These are phyloP conservation scores for Kodamaea anthophila DNA, from an alignment of 1,139 yeast species.

Conservation along the genomic window DNA sequence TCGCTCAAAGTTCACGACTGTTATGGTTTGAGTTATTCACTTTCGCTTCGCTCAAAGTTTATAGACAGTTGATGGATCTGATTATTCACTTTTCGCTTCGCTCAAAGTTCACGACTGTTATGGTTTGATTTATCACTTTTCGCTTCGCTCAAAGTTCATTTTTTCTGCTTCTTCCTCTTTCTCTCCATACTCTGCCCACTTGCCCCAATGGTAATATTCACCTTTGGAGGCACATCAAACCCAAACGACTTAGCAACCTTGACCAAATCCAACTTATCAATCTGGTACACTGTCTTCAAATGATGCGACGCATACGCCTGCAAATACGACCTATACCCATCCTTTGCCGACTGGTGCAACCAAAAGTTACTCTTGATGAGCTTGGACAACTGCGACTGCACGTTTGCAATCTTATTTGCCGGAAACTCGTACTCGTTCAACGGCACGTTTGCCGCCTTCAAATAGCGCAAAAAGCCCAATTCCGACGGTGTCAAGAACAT, in stretches of 20 bases:
- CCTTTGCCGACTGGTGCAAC: constrained; percentile 93
- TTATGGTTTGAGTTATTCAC: too few species aligned
- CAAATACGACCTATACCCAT: constrained; percentile 91
- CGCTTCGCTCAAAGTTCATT: constrained; percentile 3
- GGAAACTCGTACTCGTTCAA: constrained; percentile 97
- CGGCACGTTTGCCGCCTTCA: constrained; percentile 96
- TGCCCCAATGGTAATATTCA: constrained; percentile 90
- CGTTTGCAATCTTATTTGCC: constrained; percentile 85
- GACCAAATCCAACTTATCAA: constrained; percentile 86
- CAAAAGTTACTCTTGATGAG: constrained; percentile 87
- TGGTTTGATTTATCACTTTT: too few species aligned
- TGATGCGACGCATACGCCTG: constrained; percentile 98
- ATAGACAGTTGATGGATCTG: too few species aligned
- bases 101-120: too few species aligned
- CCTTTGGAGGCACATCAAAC: constrained; percentile 93
- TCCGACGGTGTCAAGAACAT: constrained; percentile 95
- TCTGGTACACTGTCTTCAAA: constrained; percentile 90
- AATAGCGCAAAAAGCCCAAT: constrained; percentile 86
- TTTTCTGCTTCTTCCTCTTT: constrained; percentile 45
- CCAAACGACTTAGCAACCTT: constrained; percentile 96
- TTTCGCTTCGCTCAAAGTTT: too few species aligned
- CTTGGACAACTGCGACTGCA: constrained; percentile 88
- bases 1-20: too few species aligned
- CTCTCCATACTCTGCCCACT: constrained; percentile 63
- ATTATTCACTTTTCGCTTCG: too few species aligned